Base-by-base conservation (phyloP, 768 basidiomycete genomes). In the Boletus rubropictus region DNA sequence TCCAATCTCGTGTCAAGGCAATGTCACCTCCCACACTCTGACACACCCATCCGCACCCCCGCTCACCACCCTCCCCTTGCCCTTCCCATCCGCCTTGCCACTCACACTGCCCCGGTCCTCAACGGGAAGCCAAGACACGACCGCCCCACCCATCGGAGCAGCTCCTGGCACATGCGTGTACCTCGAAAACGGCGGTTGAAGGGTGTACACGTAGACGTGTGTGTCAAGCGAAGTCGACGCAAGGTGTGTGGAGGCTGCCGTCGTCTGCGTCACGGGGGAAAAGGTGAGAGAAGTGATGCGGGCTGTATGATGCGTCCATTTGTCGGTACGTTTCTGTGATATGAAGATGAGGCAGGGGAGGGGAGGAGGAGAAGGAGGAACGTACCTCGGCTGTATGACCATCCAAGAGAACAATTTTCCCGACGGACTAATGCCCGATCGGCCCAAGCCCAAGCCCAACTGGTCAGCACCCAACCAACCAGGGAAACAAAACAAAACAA, bases 221-320 rank as follows among this genome's bases (percentile, higher is more conserved):
- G 93, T 94, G 63, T 98, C 95, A n/a, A 95, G 75, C 17, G 91
- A 89, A 10, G 86, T 92, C 4, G 91, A 92, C 10, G 83, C 93
- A 52, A 87, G 78, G 59, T 93, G 82, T 51, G 75, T 74, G 37
- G 48, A 12, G 15, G 42, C 9, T 41, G 18, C 21, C 21, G 31
- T 33, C 12, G 42, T 12, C n/a, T 15, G 42, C 3, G 28, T 22
- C 5, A 10, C 2, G 10, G 78, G 81, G 8, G 17, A 45, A 46
- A 66, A 66, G 2, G 62, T 50, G 9, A 98, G 74, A 9, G 88
- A 80, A 55, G 84, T 78, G 50, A 97, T 78, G 24, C 89, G 82
- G 1, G 81, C 89, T 8, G 83, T 75, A 69, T 98, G 95, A 72
- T 84, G 81, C 7, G 86, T 78, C 95, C 95, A 97, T 46, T 82